phyloP scores from a whole-genome alignment of 768 basidiomycete genomes.

The Lentinula boryana region DNA sequence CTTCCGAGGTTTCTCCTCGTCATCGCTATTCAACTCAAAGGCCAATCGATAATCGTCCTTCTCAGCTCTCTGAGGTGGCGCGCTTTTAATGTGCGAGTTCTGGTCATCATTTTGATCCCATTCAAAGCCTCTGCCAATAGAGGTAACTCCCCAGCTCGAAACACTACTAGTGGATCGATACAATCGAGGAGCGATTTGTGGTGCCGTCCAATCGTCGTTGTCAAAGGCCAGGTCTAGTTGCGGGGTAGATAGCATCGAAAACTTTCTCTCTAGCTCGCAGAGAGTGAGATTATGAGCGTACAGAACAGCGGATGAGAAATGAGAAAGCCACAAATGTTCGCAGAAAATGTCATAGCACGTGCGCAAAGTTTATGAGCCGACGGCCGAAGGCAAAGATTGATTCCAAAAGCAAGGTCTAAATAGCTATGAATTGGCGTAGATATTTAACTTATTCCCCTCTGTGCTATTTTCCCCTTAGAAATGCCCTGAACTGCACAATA shows the following conservation, averaged over 20 bases:
- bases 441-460: too few species aligned
- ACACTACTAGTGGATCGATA: conserved; percentile 57
- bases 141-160: conserved; percentile 82
- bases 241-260: conserved; percentile 51
- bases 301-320: background rate
- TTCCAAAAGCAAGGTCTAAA: background rate
- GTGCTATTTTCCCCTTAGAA: too few species aligned
- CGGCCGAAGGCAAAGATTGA: background rate
- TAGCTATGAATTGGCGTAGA: too few species aligned
- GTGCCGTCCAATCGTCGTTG: conserved; percentile 63
- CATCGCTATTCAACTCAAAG: conserved; percentile 6
- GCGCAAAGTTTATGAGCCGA: background rate
- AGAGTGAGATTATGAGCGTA: background rate
- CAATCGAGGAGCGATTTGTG: conserved; percentile 40
- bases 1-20: conserved; percentile 4
- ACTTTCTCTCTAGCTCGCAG: background rate
- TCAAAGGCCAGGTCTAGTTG: conserved; percentile 60
- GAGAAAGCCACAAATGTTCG: background rate
- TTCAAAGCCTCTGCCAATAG: conserved; percentile 76
- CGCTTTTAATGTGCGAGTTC: background rate
- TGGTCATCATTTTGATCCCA: conserved; percentile 47
- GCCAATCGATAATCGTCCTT: conserved; percentile 5
- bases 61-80: background rate
- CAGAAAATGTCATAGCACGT: background rate
- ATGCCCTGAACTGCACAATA: too few species aligned